phyloP scores from a whole-genome alignment of 225 moss, liverwort and hornwort species.

The Straminergon stramineum region DNA sequence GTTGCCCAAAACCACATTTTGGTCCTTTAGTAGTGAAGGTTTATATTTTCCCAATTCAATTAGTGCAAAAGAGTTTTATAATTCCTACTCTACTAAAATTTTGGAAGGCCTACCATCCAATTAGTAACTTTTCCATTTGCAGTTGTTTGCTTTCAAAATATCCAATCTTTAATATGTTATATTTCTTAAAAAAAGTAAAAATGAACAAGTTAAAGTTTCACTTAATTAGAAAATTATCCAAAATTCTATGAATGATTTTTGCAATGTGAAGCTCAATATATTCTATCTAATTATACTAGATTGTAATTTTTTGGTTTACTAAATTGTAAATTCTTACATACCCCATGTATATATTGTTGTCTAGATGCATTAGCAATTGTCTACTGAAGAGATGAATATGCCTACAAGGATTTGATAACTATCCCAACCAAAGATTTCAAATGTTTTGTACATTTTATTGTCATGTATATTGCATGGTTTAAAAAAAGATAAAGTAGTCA shows the following conservation, averaged over 20 bases:
- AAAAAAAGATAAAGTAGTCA: not conserved
- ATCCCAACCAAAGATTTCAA: not conserved
- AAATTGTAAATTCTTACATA: not conserved
- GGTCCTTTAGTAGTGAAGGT: too few relatives aligned
- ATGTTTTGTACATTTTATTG: not conserved
- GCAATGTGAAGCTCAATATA: not conserved
- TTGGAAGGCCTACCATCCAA: not conserved
- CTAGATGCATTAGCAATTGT: not conserved
- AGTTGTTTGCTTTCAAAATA: not conserved
- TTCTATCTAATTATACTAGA: too few relatives aligned
- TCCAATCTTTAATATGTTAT: too few relatives aligned
- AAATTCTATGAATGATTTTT: not conserved
- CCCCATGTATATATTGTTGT: not conserved
- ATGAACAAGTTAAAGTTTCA: not conserved
- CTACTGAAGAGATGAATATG: not conserved
- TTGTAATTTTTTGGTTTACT: not conserved
- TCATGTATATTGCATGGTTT: accelerated
- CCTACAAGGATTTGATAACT: too few relatives aligned
- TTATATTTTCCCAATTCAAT: not conserved
- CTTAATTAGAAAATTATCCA: not conserved
- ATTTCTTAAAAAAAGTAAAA: not conserved
- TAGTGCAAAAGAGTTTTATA: not conserved
- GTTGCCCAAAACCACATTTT: too few relatives aligned
- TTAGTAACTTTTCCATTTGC: not conserved
- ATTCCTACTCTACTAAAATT: not conserved